Percentiles rank a stretch among this genome's conserved stretches.
These are phyloP conservation scores for Clarkia xantiana DNA, from an alignment of 345 rosid species.

Conservation along the genomic window DNA sequence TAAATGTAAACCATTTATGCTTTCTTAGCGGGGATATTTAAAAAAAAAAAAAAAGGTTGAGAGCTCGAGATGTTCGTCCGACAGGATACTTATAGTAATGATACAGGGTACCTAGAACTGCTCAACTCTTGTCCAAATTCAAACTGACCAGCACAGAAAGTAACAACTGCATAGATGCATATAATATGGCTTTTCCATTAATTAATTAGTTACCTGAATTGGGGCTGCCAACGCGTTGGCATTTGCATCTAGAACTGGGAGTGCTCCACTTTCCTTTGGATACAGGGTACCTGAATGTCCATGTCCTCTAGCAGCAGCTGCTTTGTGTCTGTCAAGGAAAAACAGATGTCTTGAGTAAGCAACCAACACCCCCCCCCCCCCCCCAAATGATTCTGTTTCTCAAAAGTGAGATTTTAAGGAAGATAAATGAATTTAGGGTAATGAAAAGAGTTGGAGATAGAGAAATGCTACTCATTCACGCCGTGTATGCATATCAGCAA, in stretches of 20 bases:
- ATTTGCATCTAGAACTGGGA: slow-evolving; percentile 30
- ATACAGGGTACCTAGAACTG: no score
- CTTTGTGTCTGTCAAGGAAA: neutral
- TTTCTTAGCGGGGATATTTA: no score
- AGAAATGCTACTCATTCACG: neutral
- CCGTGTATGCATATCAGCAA: neutral
- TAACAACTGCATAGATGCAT: no score
- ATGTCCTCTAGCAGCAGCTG: slow-evolving; percentile 21
- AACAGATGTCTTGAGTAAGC: neutral
- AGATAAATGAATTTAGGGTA: no score
- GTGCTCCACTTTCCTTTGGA: slow-evolving; percentile 22
- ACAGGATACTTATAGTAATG: no score
- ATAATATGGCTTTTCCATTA: no score
- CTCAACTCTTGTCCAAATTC: no score
- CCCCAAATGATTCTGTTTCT: neutral
- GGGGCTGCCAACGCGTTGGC: slow-evolving; percentile 25
- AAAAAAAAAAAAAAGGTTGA: no score
- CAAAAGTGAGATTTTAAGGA: neutral
- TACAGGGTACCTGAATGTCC: slow-evolving; percentile 13
- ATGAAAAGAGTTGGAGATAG: no score
- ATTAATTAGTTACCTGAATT: slow-evolving; percentile 22
- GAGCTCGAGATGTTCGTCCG: no score
- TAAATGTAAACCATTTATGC: no score
- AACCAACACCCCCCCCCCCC: neutral
- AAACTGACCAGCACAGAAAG: no score